Percentiles rank a stretch among this genome's conserved stretches.
Evolutionary conservation across 345 rosid species (phyloP).

Genomic region (Eucalyptus virginea): DNA sequence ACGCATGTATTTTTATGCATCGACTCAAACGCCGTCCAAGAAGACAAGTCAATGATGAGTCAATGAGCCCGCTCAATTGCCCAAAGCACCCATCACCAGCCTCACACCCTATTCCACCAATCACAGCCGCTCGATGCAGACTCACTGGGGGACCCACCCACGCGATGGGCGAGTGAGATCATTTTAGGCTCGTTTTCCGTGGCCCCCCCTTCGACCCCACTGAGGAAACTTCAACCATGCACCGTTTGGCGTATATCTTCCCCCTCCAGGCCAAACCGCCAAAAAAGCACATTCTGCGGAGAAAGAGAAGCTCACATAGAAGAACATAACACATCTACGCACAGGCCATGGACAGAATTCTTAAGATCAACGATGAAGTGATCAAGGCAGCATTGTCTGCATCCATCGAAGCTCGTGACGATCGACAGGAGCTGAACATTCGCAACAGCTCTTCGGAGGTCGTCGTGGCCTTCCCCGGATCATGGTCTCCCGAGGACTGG

Average conservation of each 20-base stretch:
- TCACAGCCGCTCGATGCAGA: neutral
- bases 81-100: no score
- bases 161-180: neutral
- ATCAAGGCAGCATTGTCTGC: constrained; percentile 18
- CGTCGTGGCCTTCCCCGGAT: constrained; percentile 32
- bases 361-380: constrained; percentile 7
- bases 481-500: constrained; percentile 26
- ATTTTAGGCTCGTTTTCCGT: neutral
- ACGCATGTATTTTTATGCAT: neutral
- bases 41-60: neutral
- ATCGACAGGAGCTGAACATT: neutral
- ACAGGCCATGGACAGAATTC: neutral
- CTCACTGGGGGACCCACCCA: neutral
- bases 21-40: neutral
- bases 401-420: constrained; percentile 16
- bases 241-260: neutral
- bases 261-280: neutral
- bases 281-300: neutral
- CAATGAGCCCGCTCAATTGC: neutral
- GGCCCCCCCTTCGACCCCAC: neutral
- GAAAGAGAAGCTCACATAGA: neutral
- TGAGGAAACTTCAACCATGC: neutral
- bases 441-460: neutral
- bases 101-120: neutral
- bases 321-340: no score